A percentile compares a stretch with the other conserved stretches of the same genome.
Conservation (phyloP, 2,329 filamentous ascomycete genomes). For the Didymella lethalis region DNA sequence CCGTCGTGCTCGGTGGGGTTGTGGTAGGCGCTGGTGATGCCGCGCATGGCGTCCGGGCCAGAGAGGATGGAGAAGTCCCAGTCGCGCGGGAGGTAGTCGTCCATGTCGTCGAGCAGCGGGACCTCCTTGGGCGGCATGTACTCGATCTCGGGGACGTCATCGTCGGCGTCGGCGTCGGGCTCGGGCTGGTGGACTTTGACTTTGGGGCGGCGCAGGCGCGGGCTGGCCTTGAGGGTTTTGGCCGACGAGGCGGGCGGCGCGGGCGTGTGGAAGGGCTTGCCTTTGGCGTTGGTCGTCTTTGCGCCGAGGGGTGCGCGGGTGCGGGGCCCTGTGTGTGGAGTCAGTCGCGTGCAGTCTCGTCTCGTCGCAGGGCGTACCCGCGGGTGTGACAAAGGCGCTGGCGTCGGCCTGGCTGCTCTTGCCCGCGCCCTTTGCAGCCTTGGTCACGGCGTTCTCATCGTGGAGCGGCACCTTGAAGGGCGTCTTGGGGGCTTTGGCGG, state of each 20-base stretch:
- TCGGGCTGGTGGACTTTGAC: slow-evolving; percentile 71
- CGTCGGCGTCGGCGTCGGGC: slow-evolving; percentile 59
- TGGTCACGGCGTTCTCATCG: slow-evolving; percentile 81
- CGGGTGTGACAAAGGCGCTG: slow-evolving; percentile 78
- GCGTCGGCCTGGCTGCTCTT: slow-evolving; percentile 58
- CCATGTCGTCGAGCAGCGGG: slow-evolving; percentile 72
- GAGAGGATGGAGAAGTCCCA: slow-evolving; percentile 61
- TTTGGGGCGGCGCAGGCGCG: slow-evolving; percentile 62
- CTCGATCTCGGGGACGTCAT: slow-evolving; percentile 78
- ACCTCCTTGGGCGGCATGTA: slow-evolving; percentile 80
- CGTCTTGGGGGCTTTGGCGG: slow-evolving; percentile 78
- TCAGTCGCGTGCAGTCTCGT: slow-evolving; percentile 12
- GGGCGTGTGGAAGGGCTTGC: slow-evolving; percentile 70
- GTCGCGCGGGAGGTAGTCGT: slow-evolving; percentile 66
- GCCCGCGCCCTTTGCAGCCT: slow-evolving; percentile 38
- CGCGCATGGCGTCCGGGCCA: slow-evolving; percentile 61
- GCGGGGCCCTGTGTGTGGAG: slow-evolving; percentile 61
- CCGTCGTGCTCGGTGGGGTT: slow-evolving; percentile 72
- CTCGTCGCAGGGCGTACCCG: slow-evolving; percentile 62
- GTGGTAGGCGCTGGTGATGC: slow-evolving; percentile 60
- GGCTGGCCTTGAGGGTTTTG: slow-evolving; percentile 71
- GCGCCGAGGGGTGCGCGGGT: slow-evolving; percentile 84
- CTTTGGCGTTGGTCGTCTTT: slow-evolving; percentile 97
- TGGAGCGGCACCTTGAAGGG: slow-evolving; percentile 79
- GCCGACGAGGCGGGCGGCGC: slow-evolving; percentile 66